phyloP scores from a whole-genome alignment of 768 basidiomycete genomes.

The Coprinellus micaceus region DNA sequence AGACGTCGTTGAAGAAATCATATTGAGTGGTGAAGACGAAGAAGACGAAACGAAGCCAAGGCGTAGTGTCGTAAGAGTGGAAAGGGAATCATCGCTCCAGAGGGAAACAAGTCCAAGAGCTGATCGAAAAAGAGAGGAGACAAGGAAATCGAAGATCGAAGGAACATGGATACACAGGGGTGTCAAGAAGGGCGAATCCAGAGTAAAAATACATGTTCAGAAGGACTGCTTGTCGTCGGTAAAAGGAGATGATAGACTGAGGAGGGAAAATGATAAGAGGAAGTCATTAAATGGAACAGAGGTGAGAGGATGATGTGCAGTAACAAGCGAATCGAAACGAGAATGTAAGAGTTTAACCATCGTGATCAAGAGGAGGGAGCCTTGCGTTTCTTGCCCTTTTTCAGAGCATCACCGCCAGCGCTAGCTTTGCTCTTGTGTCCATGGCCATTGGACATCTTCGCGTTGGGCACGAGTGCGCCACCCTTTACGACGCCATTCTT shows the following conservation, averaged over 20 bases:
- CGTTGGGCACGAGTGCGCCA: too few species aligned
- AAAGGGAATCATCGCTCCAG: too few species aligned
- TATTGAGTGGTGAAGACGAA: too few species aligned
- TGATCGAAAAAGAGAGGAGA: constrained; percentile 12
- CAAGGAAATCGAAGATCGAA: constrained; percentile 7
- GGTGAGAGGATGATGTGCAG: constrained; percentile 13
- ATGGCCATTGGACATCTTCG: constrained; percentile 45
- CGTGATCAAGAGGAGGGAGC: constrained; percentile 32
- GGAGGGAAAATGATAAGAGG: not conserved
- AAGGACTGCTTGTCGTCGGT: constrained; percentile 2
- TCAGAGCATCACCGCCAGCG: constrained; percentile 41
- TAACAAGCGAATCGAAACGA: constrained; percentile 22
- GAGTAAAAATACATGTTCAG: constrained; percentile 13
- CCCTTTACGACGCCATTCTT: constrained; percentile 16
- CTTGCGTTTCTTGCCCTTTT: constrained; percentile 60
- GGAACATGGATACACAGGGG: constrained; percentile 2
- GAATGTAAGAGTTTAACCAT: too few species aligned
- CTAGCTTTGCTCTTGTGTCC: constrained; percentile 32
- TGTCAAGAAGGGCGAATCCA: constrained; percentile 9
- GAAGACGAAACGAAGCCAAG: not conserved
- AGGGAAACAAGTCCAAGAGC: too few species aligned
- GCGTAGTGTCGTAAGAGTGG: not conserved
- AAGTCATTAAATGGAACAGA: not conserved
- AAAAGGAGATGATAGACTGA: not conserved
- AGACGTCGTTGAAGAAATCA: too few species aligned